Conservation (phyloP, 345 rosid species). For the Atalantia buxifolia region DNA sequence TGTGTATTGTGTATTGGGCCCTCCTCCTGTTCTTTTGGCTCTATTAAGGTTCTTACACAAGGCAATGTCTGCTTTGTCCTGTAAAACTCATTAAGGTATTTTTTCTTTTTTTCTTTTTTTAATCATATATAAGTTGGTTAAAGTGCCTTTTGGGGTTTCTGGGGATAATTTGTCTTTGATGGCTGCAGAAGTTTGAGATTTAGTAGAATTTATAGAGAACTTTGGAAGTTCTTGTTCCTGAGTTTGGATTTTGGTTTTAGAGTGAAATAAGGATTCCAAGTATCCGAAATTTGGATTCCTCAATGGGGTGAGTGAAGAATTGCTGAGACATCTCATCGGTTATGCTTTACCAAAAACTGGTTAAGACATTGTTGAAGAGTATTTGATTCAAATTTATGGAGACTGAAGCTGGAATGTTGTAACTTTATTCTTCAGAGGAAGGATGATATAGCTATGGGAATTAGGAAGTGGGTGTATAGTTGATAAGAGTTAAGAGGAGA, state of each 20-base stretch:
- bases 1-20: slow-evolving; percentile 20
- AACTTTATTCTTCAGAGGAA: slow-evolving; percentile 3
- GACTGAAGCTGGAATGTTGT: slow-evolving; percentile 1
- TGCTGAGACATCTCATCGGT: slow-evolving; percentile 14
- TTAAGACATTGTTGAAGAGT: background rate
- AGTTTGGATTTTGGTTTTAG: slow-evolving; percentile 3
- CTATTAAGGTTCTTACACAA: slow-evolving; percentile 23
- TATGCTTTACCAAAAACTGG: background rate
- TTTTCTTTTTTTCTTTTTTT: background rate
- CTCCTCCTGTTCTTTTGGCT: slow-evolving; percentile 22
- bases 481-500: slow-evolving; percentile 20
- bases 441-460: background rate
- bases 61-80: slow-evolving; percentile 19
- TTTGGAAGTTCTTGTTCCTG: slow-evolving; percentile 17
- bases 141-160: slow-evolving; percentile 17
- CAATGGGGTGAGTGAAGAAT: slow-evolving; percentile 16
- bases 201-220: slow-evolving; percentile 23
- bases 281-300: slow-evolving; percentile 6
- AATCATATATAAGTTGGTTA: background rate
- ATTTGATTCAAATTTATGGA: slow-evolving; percentile 15
- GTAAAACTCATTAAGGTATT: slow-evolving; percentile 13
- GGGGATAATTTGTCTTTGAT: slow-evolving; percentile 21
- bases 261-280: background rate
- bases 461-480: background rate
- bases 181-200: slow-evolving; percentile 19